These are phyloP conservation scores for Caryopteris hybrid DNA, from an alignment of 305 asterid genomes.

Conservation along the genomic window DNA sequence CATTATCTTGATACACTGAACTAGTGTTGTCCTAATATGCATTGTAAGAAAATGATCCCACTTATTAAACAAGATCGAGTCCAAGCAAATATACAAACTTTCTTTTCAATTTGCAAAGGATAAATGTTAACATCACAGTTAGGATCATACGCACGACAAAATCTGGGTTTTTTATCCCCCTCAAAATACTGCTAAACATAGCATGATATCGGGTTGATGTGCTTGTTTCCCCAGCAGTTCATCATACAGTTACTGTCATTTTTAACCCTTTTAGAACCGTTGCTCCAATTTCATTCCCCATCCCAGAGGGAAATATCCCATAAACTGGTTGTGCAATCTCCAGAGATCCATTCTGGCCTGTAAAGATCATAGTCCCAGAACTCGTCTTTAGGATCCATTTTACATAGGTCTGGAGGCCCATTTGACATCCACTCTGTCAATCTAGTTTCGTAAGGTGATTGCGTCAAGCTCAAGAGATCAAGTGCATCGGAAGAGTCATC, in stretches of 20 bases:
- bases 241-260: neutral
- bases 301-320: slow-evolving; percentile 47
- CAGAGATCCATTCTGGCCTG: slow-evolving; percentile 26
- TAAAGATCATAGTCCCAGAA: slow-evolving; percentile 2
- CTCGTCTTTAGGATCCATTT: slow-evolving; percentile 20
- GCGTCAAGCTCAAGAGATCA: slow-evolving; percentile 17
- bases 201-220: neutral
- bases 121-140: too few species aligned
- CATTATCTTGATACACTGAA: slow-evolving; percentile 26
- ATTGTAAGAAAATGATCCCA: neutral
- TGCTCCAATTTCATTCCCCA: slow-evolving; percentile 14
- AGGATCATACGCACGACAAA: too few species aligned
- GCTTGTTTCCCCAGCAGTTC: neutral
- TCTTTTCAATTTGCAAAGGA: neutral
- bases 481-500: slow-evolving; percentile 20
- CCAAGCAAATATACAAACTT: neutral
- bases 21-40: slow-evolving; percentile 23
- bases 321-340: slow-evolving; percentile 15
- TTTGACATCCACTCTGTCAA: slow-evolving; percentile 45
- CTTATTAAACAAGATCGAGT: neutral
- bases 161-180: too few species aligned
- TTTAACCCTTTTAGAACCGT: neutral
- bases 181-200: neutral
- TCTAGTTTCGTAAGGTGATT: slow-evolving; percentile 42
- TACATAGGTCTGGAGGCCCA: slow-evolving; percentile 21